These are phyloP conservation scores for Paraphaeosphaeria minitans DNA, from an alignment of 2,329 filamentous ascomycete species.

Conservation along the genomic window DNA sequence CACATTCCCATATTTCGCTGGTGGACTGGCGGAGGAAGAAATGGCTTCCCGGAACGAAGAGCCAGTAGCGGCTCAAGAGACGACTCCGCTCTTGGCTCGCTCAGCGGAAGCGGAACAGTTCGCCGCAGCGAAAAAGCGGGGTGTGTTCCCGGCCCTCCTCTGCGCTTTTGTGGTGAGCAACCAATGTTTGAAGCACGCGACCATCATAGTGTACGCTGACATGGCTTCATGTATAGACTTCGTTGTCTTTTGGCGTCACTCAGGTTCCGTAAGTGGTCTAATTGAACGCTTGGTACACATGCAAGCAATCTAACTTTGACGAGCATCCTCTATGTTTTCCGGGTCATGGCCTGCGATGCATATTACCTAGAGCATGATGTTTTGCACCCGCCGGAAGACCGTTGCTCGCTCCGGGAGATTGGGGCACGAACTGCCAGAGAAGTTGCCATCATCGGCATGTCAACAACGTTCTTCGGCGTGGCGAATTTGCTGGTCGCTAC, in stretches of 20 bases:
- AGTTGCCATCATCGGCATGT: slow-evolving; percentile 68
- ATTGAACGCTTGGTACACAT: background rate
- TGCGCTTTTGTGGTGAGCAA: slow-evolving; percentile 3
- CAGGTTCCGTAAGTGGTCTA: slow-evolving; percentile 49
- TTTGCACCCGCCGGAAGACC: slow-evolving; percentile 52
- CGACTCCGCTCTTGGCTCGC: slow-evolving; percentile 20
- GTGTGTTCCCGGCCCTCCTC: slow-evolving; percentile 21
- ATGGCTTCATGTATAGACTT: slow-evolving; percentile 34
- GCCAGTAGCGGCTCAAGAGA: slow-evolving; percentile 13
- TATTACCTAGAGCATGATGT: slow-evolving; percentile 67
- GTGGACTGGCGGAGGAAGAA: background rate
- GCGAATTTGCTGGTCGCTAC: slow-evolving; percentile 71
- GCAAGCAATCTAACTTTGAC: background rate
- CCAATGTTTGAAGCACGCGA: background rate
- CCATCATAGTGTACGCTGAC: background rate
- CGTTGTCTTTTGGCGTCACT: slow-evolving; percentile 56
- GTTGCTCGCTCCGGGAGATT: slow-evolving; percentile 66
- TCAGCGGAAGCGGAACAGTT: background rate
- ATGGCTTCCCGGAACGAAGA: slow-evolving; percentile 1
- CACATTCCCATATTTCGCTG: background rate
- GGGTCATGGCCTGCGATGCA: slow-evolving; percentile 72
- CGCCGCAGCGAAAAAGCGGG: slow-evolving; percentile 19
- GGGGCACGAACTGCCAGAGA: slow-evolving; percentile 67
- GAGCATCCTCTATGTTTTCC: slow-evolving; percentile 66
- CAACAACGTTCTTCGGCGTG: slow-evolving; percentile 70